Base-by-base conservation (phyloP, 257 asterid species). In the Misopates orontium region DNA sequence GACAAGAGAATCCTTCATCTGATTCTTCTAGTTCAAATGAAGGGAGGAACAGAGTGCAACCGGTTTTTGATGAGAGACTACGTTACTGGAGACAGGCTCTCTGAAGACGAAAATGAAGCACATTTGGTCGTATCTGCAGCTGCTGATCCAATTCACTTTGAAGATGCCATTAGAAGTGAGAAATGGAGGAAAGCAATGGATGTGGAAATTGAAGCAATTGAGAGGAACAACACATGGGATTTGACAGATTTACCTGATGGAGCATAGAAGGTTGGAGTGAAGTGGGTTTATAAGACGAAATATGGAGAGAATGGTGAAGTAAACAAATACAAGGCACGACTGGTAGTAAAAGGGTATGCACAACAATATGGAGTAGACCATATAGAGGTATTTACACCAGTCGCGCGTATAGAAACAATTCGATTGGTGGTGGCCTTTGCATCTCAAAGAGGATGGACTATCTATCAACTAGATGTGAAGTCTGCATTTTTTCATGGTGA, bases 181-280 rank as follows among this genome's bases (percentile, higher is more conserved):
- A 23, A 13, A 15, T 56, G 20, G 20, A 12, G 2, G 42, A 56
- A 1, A 1, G 62, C 41, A n/a, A n/a, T n/a, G n/a, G n/a, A n/a
- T n/a, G n/a, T n/a, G n/a, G n/a, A n/a, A n/a, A n/a, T n/a, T n/a
- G 21, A 56, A 8, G 18, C 58, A 24, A 52, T 52, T 52, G 58
- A 52, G 58, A 52, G 21, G 5, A 52, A 52, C 18, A n/a, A 49
- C 9, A 52, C 32, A 15, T 49, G 4, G 55, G 16, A 11, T 2
- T 49, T 49, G 21, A 52, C n/a, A n/a, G 4, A 9, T 14, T 20
- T 58, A 1, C 63, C 63, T 14, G 4, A 58, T 28, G 63, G 63
- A 13, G 47, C 24, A 1, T 25, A 58, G 32, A 24, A 5, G 4
- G 32, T 58, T 31, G 45, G 63, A 15, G 63, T 58, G 0, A 58